phyloP scores from a whole-genome alignment of 1,139 yeast species.

The Hyphopichia buzzinii region DNA sequence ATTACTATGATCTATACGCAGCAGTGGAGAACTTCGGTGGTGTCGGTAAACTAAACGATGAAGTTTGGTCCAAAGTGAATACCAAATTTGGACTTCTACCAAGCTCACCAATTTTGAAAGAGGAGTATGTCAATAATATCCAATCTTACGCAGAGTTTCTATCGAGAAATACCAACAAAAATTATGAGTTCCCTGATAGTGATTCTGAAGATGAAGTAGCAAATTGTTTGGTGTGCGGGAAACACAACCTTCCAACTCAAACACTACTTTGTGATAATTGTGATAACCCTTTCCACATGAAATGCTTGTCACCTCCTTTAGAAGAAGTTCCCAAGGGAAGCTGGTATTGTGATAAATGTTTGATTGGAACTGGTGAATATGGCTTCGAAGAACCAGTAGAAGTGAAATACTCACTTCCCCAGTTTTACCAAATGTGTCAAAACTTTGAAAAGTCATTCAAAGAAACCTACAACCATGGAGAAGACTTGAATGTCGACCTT shows the following conservation, averaged over 20 bases:
- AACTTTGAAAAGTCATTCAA: constrained; percentile 46
- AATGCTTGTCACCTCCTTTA: constrained; percentile 59
- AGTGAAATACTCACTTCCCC: constrained; percentile 54
- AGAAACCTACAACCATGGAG: constrained; percentile 22
- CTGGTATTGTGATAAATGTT: constrained; percentile 83
- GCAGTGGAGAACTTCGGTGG: constrained; percentile 36
- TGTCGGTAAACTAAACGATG: constrained; percentile 16
- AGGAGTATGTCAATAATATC: constrained; percentile 34
- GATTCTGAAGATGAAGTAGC: constrained; percentile 36
- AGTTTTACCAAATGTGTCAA: constrained; percentile 59
- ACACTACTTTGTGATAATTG: constrained; percentile 74
- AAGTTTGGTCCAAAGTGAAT: constrained; percentile 35
- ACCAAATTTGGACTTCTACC: constrained; percentile 20
- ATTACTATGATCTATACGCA: constrained; percentile 55
- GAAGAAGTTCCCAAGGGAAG: constrained; percentile 49
- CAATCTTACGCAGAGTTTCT: constrained; percentile 47
- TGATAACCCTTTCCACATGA: constrained; percentile 62
- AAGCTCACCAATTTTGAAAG: constrained; percentile 19
- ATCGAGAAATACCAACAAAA: constrained; percentile 16
- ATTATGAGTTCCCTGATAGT: constrained; percentile 21
- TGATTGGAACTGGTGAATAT: constrained; percentile 84
- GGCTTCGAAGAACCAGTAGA: constrained; percentile 76
- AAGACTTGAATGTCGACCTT: constrained; percentile 35
- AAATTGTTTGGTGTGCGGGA: constrained; percentile 55
- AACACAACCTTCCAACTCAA: constrained; percentile 45